Evolutionary conservation across 176 grass and related monocot species (phyloP).

Genomic region (Musa troglodytarum): DNA sequence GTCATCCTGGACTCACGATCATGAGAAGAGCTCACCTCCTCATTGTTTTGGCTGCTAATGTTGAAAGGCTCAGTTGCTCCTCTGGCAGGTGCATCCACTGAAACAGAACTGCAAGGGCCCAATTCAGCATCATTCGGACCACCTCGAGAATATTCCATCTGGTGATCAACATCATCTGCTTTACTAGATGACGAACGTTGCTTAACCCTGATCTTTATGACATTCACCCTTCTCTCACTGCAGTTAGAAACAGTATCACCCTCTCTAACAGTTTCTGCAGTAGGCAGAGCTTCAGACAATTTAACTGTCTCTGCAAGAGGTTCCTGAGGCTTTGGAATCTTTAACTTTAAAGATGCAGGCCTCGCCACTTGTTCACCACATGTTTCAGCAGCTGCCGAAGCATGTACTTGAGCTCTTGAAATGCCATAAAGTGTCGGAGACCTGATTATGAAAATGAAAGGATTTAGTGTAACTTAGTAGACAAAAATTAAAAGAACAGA

Average conservation of each 20-base stretch:
- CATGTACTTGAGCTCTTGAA: slow-evolving; percentile 37
- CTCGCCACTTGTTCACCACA: slow-evolving; percentile 39
- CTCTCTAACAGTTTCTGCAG: slow-evolving; percentile 60
- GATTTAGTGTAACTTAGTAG: neutral
- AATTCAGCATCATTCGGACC: slow-evolving; percentile 62
- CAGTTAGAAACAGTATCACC: slow-evolving; percentile 76
- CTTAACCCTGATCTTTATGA: slow-evolving; percentile 80
- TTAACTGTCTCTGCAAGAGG: slow-evolving; percentile 57
- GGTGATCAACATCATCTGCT: slow-evolving; percentile 52
- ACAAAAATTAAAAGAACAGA: neutral
- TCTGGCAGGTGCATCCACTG: slow-evolving; percentile 80
- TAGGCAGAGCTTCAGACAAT: slow-evolving; percentile 38
- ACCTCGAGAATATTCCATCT: slow-evolving; percentile 38
- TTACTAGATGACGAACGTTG: slow-evolving; percentile 68
- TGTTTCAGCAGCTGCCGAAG: slow-evolving; percentile 36
- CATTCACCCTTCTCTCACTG: slow-evolving; percentile 70
- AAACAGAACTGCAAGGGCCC: slow-evolving; percentile 85
- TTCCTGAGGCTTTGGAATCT: slow-evolving; percentile 50
- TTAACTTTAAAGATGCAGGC: slow-evolving; percentile 36
- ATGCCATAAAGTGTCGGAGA: slow-evolving; percentile 69
- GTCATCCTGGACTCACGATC: slow-evolving; percentile 41
- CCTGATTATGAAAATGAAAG: slow-evolving; percentile 29
- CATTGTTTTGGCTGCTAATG: slow-evolving; percentile 6
- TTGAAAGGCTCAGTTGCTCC: slow-evolving; percentile 41
- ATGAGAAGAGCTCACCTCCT: slow-evolving; percentile 16